Evolutionary conservation across 192 early-diverging fungal species (phyloP), one percentile per base, ranked within the genome.

Genomic region (Backusella liffmaniae): DNA sequence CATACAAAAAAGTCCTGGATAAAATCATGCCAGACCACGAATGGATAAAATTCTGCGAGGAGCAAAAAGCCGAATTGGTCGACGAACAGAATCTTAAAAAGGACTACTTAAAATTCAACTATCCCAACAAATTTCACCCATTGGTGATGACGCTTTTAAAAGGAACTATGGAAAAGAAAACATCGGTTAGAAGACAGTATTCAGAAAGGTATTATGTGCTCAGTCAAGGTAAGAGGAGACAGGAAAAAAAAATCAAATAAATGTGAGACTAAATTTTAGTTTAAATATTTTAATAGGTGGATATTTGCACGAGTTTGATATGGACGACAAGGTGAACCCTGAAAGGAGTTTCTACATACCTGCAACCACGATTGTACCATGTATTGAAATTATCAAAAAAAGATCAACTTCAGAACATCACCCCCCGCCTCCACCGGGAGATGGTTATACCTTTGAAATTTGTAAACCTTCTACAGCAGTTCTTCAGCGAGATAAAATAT

Each of bases 341-440:
- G 83, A 84, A 30, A 73, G 73, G 29, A 84, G 81, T n/a, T 80
- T 86, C n/a, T 81, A 84, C 42, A 59, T 86, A 34, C 80, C 85
- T 0, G 77, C 72, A 2, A 53, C 81, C 9, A 76, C 74, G 9
- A 62, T 84, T 9, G 73, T 76, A 12, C 74, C 81, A 10, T 73
- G 78, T 10, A 42, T 73, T 13, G 79, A 79, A 35, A 44, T 72
- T 32, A n/a, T 53, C 18, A n/a, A n/a, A 15, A 62, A 62, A 62
- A 26, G 23, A 62, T 62, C 56, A 13, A 62, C 56, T 10, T 62
- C 56, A 29, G 56, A 62, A 1, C 23, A 21, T 12, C 56, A 62
- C 12, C 21, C 7, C 29, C 9, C 56, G 12, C 56, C 56, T 29
- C 56, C 56, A 29, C 8, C 23, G 12, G 56, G 56, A 1, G 56